phyloP scores from a whole-genome alignment of 2,329 filamentous ascomycete genomes.

The Calonectria multiphialidica region DNA sequence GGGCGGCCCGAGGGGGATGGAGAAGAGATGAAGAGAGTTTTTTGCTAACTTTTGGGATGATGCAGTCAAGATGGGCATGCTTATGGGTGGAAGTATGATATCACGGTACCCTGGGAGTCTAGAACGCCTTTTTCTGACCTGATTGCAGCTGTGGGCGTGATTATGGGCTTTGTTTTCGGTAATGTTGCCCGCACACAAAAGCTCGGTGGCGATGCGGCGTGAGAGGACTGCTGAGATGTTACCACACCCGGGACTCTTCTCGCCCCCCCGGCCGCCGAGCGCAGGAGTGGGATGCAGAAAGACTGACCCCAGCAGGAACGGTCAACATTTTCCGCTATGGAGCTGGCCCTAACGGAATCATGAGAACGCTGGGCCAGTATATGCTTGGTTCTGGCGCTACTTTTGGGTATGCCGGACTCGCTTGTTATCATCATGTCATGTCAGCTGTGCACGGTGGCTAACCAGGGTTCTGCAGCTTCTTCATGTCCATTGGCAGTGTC shows the following conservation, averaged over 20 bases:
- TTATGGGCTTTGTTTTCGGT: conserved; percentile 99
- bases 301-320: conserved; percentile 70
- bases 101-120: background rate
- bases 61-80: conserved; percentile 86
- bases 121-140: conserved; percentile 46
- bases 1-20: background rate
- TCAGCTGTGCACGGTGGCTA: conserved; percentile 27
- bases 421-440: conserved; percentile 6
- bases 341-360: conserved; percentile 91
- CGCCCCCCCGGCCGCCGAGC: background rate
- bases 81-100: conserved; percentile 97
- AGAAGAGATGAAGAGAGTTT: background rate
- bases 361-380: conserved; percentile 94
- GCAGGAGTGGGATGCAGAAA: background rate
- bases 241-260: conserved; percentile 1
- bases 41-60: conserved; percentile 30
- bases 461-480: conserved; percentile 71
- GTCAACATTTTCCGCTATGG: conserved; percentile 97
- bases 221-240: background rate
- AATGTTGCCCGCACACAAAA: conserved; percentile 44
- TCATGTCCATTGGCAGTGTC: conserved; percentile 98
- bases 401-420: conserved; percentile 77
- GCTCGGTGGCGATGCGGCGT: background rate
- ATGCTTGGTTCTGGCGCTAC: conserved; percentile 96
- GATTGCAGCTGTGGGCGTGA: conserved; percentile 84